Evolutionary conservation across 257 asterid species (phyloP).

Genomic region (Vinca minor): DNA sequence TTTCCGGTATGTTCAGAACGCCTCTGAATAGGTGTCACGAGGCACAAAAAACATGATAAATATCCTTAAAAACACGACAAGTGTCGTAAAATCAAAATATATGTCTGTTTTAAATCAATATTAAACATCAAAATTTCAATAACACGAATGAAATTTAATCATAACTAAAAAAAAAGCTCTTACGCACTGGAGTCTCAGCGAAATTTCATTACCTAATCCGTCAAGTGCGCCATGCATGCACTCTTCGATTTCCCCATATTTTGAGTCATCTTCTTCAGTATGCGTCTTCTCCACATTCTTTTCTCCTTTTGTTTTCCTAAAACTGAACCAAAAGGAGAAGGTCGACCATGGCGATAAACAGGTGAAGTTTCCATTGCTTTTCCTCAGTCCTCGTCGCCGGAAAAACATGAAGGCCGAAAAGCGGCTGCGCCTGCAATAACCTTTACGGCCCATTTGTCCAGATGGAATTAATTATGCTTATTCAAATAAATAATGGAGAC

Average conservation of each 20-base stretch:
- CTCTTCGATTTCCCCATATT: neutral
- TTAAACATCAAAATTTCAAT: no score
- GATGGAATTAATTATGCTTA: neutral
- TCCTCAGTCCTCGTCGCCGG: neutral
- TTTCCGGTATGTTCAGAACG: no score
- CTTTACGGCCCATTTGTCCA: slow-evolving; percentile 6
- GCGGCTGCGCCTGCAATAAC: neutral
- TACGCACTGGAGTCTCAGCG: no score
- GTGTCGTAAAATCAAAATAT: no score
- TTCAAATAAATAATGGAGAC: neutral
- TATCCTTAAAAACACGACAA: no score
- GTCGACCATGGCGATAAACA: slow-evolving; percentile 10
- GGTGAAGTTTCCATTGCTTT: neutral
- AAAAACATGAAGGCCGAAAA: slow-evolving; percentile 8
- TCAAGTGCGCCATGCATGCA: neutral
- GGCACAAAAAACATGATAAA: no score
- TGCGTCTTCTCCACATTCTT: neutral
- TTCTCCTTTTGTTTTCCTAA: neutral
- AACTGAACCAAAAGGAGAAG: slow-evolving; percentile 5
- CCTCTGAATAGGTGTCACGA: no score
- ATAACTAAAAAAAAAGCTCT: neutral
- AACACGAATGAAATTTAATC: no score
- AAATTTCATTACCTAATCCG: slow-evolving; percentile 2
- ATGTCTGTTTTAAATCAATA: no score
- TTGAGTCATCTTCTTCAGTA: neutral